Evolutionary conservation across 192 early-diverging fungal species (phyloP).

Genomic region (Thamnidium elegans): DNA sequence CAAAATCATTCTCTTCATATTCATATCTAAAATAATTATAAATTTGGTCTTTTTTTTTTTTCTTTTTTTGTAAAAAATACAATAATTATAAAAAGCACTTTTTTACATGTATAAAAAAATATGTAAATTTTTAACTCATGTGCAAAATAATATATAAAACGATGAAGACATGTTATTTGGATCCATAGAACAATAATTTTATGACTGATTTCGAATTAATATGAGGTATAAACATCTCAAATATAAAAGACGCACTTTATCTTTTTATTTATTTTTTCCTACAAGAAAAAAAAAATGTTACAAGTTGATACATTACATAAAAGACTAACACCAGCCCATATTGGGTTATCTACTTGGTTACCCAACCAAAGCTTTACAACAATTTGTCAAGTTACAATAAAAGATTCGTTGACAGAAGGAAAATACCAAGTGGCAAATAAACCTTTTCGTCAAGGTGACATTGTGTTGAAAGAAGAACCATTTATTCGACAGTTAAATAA

Average conservation of each 20-base stretch:
- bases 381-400: not conserved
- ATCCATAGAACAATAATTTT: no score
- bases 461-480: slow-evolving; percentile 8
- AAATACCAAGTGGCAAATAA: not conserved
- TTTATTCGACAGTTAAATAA: slow-evolving; percentile 5
- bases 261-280: not conserved
- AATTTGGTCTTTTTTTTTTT: not conserved
- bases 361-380: not conserved
- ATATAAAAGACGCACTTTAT: no score
- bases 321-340: not conserved
- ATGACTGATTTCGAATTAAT: no score
- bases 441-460: not conserved
- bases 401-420: not conserved
- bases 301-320: not conserved
- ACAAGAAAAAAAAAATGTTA: no score
- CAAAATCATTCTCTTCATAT: no score
- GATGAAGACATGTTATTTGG: no score
- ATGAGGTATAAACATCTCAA: no score
- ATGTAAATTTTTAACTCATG: no score
- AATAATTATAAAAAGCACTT: not conserved
- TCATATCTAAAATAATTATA: no score
- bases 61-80: not conserved
- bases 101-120: no score
- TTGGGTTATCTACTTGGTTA: not conserved
- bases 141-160: no score